Percentiles rank a stretch among this genome's conserved stretches.
Evolutionary conservation across 495 filamentous ascomycete species (phyloP).

Genomic region (Diplogelasinospora grovesii): DNA sequence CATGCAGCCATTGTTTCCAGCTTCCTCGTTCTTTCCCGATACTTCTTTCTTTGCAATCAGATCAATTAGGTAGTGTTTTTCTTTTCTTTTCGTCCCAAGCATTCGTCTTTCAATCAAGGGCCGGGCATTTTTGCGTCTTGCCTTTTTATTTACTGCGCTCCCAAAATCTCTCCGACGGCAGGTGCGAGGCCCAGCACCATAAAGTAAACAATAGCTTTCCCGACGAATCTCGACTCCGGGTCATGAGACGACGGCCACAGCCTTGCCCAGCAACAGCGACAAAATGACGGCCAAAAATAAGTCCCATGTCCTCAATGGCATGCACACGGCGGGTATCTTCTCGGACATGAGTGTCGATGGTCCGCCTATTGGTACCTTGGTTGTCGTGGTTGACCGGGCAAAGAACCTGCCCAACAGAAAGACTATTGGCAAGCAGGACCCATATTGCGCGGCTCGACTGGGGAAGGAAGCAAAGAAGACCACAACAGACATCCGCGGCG

Average conservation of each 20-base stretch:
- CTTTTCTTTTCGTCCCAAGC: background rate
- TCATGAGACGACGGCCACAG: conserved; percentile 9
- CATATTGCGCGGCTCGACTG: conserved; percentile 87
- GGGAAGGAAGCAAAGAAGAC: conserved; percentile 99
- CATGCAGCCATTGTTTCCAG: too few species aligned
- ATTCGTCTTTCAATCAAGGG: too few species aligned
- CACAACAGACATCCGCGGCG: conserved; percentile 85
- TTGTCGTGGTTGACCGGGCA: conserved; percentile 82
- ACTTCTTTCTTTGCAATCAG: background rate
- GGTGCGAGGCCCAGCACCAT: background rate
- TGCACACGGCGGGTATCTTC: conserved; percentile 90
- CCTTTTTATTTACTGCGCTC: background rate
- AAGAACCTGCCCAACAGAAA: conserved; percentile 96
- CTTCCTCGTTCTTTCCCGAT: background rate
- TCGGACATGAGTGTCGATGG: conserved; percentile 94
- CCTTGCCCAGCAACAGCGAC: conserved; percentile 6
- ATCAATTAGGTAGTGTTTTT: background rate
- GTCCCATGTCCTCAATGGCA: conserved; percentile 33
- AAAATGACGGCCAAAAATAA: conserved; percentile 43
- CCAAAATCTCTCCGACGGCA: background rate
- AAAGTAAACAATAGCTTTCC: conserved; percentile 21
- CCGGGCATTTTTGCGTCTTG: background rate
- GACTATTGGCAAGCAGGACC: conserved; percentile 97
- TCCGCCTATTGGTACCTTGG: conserved; percentile 86
- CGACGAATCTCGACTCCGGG: background rate